phyloP scores from a whole-genome alignment of 2,329 filamentous ascomycete genomes.

The Drechslerella dactyloides region DNA sequence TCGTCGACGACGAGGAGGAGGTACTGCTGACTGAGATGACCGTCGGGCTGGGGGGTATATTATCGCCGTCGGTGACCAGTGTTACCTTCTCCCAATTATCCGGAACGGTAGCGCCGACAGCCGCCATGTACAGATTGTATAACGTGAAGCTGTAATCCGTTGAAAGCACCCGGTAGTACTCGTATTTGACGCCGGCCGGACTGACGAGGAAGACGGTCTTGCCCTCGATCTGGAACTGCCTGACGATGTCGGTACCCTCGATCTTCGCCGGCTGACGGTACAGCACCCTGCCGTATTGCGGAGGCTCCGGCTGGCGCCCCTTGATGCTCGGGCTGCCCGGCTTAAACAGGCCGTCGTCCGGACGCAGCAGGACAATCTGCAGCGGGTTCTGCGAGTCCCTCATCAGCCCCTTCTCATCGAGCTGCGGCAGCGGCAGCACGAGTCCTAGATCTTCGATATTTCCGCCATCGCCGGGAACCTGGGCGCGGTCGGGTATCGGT shows the following conservation, averaged over 20 bases:
- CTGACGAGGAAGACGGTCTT: background rate
- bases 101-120: background rate
- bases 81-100: background rate
- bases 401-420: background rate
- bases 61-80: background rate
- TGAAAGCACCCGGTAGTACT: background rate
- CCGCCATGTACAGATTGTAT: constrained; percentile 2
- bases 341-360: background rate
- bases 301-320: background rate
- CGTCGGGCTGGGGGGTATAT: background rate
- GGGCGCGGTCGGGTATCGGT: no score
- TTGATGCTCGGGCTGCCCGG: background rate
- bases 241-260: background rate
- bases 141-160: background rate
- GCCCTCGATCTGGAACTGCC: background rate
- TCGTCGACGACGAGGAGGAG: no score
- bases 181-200: background rate
- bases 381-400: background rate
- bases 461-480: no score
- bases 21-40: no score
- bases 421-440: background rate
- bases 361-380: background rate
- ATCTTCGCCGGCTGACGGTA: background rate
- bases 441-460: background rate
- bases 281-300: background rate